Base-by-base conservation (phyloP, 2,329 filamentous ascomycete genomes). In the Monosporascus sp. region DNA sequence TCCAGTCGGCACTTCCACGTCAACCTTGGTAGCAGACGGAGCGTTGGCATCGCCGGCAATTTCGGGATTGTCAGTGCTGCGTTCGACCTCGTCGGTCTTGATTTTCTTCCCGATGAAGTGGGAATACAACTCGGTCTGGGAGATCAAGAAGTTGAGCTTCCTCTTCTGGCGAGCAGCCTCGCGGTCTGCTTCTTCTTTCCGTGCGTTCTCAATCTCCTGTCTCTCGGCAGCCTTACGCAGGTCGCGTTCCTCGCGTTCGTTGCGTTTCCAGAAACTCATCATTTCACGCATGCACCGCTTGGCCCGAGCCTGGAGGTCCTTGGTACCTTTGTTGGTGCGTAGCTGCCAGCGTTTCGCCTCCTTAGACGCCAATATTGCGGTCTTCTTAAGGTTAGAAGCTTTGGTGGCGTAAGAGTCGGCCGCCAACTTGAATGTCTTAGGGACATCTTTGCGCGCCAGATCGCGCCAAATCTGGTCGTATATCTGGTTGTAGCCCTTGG, bases 81-180 rank as follows among this genome's bases (percentile, higher is more conserved):
- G 81, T 73, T 99, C 92, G 47, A 96, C 90, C 67, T 97, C 92
- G 62, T 94, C 88, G 1, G 93, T 97, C 75, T 96, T 96, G 73
- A 97, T 96, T 78, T 99, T 99, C 76, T 96, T 96, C 70, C 94
- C 93, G 64, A 99, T 97, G 72, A 99, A 99, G 78, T 99, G 94
- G 42, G 93, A 97, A 77, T 99, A 99, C 49, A 99, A 81, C 70
- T 99, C 94, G 1, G 94, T 99, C 74, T 99, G 94, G 1, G 93
- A 97, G 70, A 99, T 99, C 58, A 99, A 81, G 80, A 99, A 99
- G 74, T 99, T 97, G 69, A 99, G 89, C 77, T 99, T 99, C 65
- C 94, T 86, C 82, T 96, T 96, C 75, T 99, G 94, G 59, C 94
- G 84, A 62, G 96, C 96, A 17, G 94, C 91, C 81, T 99, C 94